Evolutionary conservation across 2,329 filamentous ascomycete genomes (phyloP).

Genomic region (Tolypocladium nubicola): DNA sequence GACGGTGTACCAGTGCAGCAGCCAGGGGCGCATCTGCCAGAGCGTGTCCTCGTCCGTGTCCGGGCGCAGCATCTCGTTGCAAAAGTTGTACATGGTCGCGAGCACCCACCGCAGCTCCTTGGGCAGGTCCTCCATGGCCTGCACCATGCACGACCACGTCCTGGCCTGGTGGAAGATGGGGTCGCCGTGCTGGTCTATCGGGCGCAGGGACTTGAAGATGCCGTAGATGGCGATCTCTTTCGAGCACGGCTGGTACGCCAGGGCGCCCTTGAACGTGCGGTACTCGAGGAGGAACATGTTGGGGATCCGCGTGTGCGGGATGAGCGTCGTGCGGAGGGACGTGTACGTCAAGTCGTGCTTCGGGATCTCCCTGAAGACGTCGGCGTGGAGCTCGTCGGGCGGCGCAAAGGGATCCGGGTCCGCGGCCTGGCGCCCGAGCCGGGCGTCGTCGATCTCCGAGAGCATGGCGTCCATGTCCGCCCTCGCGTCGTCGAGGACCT

Average conservation of each 20-base stretch:
- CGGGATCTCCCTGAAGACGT: conserved; percentile 10
- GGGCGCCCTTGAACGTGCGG: conserved; percentile 12
- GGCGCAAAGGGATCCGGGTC: not conserved
- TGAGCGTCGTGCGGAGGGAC: conserved; percentile 7
- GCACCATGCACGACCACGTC: conserved; percentile 19
- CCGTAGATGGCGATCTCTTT: conserved; percentile 7
- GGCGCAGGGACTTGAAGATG: conserved; percentile 11
- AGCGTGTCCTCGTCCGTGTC: conserved; percentile 6
- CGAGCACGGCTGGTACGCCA: conserved; percentile 20
- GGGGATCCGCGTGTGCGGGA: conserved; percentile 11
- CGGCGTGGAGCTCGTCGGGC: not conserved
- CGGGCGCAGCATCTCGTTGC: conserved; percentile 14
- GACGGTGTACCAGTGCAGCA: conserved; percentile 16
- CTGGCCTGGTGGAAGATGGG: conserved; percentile 16
- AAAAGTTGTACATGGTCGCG: conserved; percentile 19
- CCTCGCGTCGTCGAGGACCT: not conserved
- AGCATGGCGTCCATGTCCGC: conserved; percentile 2
- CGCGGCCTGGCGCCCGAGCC: not conserved
- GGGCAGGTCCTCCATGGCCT: conserved; percentile 11
- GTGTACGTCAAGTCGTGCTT: conserved; percentile 13
- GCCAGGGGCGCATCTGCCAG: conserved; percentile 17
- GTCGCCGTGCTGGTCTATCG: conserved; percentile 13
- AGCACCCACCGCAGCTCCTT: conserved; percentile 21
- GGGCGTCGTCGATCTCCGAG: conserved; percentile 1
- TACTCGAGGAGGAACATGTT: conserved; percentile 15